Base-by-base conservation (phyloP, 2,329 filamentous ascomycete species). In the Xylaria sp. region DNA sequence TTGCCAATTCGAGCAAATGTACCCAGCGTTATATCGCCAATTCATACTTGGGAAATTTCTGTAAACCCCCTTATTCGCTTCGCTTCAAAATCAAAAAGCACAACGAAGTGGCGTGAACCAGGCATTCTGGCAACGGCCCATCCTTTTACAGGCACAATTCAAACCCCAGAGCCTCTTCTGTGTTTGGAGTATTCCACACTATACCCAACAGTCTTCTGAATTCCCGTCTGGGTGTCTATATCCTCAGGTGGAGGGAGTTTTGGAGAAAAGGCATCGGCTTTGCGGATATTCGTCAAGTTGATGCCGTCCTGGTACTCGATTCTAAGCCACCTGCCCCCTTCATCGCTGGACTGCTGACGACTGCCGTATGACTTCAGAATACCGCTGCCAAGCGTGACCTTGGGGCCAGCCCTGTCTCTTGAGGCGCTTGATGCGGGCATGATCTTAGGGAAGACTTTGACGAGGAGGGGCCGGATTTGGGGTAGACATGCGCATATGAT, bases 401-500 rank as follows among this genome's bases (percentile, higher is more conserved):
- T 58, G 20, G 66, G 67, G n/a, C 65, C 59, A 3, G 67, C 64
- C 3, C 52, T 67, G 10, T 72, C 69, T 10, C 64, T 68, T 12
- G 72, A 71, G 18, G 58, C 41, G 49, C 67, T 71, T 25, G 71
- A 73, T 9, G 67, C 51, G 8, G 76, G 72, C 72, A 77, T 76
- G 61, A 78, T 65, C 28, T 60, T 74, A 0, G 77, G 78, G 69
- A 78, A 77, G 39, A 78, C 51, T 54, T 71, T 76, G 43, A 76
- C 66, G 18, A 80, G 68, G 1, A 80, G 66, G 0, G 75, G 75
- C 0, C 77, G 75, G 13, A 80, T 75, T 60, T 78, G 77, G 0
- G 79, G 79, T 9, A 81, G 75, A 56, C 79, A 81, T 12, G 80
- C 79, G 60, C 79, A 81, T 18, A 80, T 71, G 31, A 81, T 78